Evolutionary conservation across 352 stramenopile species (phyloP), one percentile per base, ranked within the genome.

Genomic region (Globisporangium solare): DNA sequence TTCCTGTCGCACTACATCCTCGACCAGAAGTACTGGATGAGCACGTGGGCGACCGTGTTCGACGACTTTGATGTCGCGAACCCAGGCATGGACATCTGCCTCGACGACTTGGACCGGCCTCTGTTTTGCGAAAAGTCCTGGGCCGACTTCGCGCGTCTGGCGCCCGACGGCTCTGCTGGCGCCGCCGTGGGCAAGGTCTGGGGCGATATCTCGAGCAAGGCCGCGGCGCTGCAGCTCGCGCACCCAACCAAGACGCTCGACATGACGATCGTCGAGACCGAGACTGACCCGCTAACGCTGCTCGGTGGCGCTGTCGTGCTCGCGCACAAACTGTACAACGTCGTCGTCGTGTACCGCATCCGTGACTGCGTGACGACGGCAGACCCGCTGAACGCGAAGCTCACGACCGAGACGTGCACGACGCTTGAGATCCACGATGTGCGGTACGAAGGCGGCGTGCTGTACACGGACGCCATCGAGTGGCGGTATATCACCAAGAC

Each of bases 21-120:
- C 42, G 71, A 83, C 24, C 73, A 80, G 46, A 80, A 79, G 58
- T 80, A 80, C 24, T 83, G 73, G 73, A 73, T 83, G 59, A 77
- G 68, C 35, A 71, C 75, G 27, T 83, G 71, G 73, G 71, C 56
- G 17, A 81, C 73, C 5, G 60, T 65, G 13, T 83, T 83, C 21
- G 53, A 67, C 20, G 71, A 74, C 18, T 60, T 83, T n/a, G 57
- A 71, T 21, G 27, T 31, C 17, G 54, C 40, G 39, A 46, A 18
- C 13, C 66, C 61, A 12, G 73, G 73, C 46, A 62, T 81, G 14
- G 71, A 83, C 41, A 60, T 83, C 48, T 83, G 73, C 31, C 55
- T 83, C 14, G 73, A 83, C 43, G 71, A 80, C 58, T 60, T 80
- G 51, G 73, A 83, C 55, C 67, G 73, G 3, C 71, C 73, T 7